Percentiles rank a stretch among this genome's conserved stretches.
phyloP scores from a whole-genome alignment of 2,329 filamentous ascomycete species.

The Talaromyces sp. region DNA sequence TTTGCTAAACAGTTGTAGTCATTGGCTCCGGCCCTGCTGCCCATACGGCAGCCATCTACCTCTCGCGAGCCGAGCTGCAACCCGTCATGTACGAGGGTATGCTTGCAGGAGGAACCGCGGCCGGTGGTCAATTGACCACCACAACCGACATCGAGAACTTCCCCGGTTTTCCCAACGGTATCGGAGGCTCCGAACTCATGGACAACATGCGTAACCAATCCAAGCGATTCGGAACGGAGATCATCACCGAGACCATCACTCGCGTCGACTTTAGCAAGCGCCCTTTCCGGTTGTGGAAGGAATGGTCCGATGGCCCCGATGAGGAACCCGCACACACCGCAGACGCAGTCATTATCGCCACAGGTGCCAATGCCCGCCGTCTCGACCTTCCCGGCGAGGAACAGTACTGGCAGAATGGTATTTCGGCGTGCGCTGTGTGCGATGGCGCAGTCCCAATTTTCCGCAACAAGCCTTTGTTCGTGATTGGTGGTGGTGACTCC shows the following conservation, averaged over 20 bases:
- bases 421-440: conserved; percentile 95
- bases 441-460: conserved; percentile 97
- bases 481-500: conserved; percentile 95
- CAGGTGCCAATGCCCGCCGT: conserved; percentile 85
- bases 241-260: conserved; percentile 84
- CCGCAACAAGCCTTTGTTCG: conserved; percentile 89
- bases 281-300: conserved; percentile 91
- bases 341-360: conserved; percentile 89
- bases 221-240: conserved; percentile 84
- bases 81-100: conserved; percentile 97
- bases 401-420: conserved; percentile 95
- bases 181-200: conserved; percentile 88
- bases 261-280: conserved; percentile 78
- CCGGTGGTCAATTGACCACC: conserved; percentile 94
- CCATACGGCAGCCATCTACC: conserved; percentile 95
- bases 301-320: conserved; percentile 71
- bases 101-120: conserved; percentile 93
- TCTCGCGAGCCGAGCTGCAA: conserved; percentile 88
- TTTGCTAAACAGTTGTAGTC: conserved; percentile 49
- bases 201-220: conserved; percentile 93
- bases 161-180: conserved; percentile 85
- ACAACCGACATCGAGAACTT: conserved; percentile 99
- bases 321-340: conserved; percentile 75
- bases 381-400: conserved; percentile 83
- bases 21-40: conserved; percentile 95